A percentile compares a stretch with the other conserved stretches of the same genome.
phyloP scores from a whole-genome alignment of 164 flowering plant genomes.

The Magnolia changhungtana region DNA sequence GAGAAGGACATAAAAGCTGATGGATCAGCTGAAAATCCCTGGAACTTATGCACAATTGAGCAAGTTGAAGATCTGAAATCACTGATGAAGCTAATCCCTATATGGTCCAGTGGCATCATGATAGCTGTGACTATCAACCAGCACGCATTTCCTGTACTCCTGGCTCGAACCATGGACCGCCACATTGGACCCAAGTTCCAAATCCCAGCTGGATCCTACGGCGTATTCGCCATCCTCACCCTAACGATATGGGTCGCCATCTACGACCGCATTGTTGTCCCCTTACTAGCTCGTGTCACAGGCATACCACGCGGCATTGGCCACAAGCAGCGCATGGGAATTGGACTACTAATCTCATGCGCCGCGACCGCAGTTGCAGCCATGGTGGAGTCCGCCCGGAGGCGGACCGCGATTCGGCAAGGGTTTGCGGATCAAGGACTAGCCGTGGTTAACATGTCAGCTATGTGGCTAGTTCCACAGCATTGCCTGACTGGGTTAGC shows the following conservation, averaged over 20 bases:
- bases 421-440: constrained; percentile 24
- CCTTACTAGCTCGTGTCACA: constrained; percentile 26
- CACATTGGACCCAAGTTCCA: constrained; percentile 37
- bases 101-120: constrained; percentile 48
- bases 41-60: constrained; percentile 41
- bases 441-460: constrained; percentile 60
- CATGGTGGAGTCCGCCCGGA: constrained; percentile 37
- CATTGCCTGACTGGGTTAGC: constrained; percentile 55
- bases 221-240: constrained; percentile 26
- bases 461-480: constrained; percentile 80
- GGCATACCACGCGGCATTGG: constrained; percentile 35
- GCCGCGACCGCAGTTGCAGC: constrained; percentile 26
- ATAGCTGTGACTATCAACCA: constrained; percentile 23
- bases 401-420: constrained; percentile 43
- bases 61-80: constrained; percentile 52
- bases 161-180: constrained; percentile 54
- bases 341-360: constrained; percentile 34
- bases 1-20: constrained; percentile 30
- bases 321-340: constrained; percentile 42
- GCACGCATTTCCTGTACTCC: constrained; percentile 33
- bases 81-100: constrained; percentile 36
- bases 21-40: constrained; percentile 34
- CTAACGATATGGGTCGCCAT: constrained; percentile 38
- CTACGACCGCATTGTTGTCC: constrained; percentile 46
- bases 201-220: constrained; percentile 55